Evolutionary conservation across 139 green algal genomes (phyloP).

Genomic region (Pseudopediastrum boryanum): DNA sequence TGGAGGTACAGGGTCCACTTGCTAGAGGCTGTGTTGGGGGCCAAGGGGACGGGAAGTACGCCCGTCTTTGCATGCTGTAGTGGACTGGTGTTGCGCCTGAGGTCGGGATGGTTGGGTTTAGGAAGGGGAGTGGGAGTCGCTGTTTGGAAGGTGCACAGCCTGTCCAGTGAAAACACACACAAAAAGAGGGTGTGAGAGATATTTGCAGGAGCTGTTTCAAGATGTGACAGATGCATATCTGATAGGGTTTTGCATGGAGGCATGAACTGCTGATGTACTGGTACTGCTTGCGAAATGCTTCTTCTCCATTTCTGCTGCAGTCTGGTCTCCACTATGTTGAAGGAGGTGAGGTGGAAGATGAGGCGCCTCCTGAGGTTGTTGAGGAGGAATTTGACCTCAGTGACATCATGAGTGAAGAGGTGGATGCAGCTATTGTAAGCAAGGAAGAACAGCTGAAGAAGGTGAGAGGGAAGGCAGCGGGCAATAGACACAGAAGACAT

Average conservation of each 20-base stretch:
- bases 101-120: too few species aligned
- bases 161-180: too few species aligned
- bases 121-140: too few species aligned
- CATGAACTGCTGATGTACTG: neutral
- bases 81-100: too few species aligned
- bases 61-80: too few species aligned
- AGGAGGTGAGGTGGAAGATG: neutral
- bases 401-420: slow-evolving; percentile 4
- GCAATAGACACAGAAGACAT: neutral
- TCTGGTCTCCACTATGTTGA: neutral
- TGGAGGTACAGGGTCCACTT: too few species aligned
- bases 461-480: too few species aligned
- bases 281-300: neutral
- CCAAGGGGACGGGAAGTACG: too few species aligned
- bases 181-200: neutral
- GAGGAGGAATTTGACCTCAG: slow-evolving; percentile 10
- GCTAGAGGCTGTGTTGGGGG: too few species aligned
- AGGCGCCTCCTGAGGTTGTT: neutral
- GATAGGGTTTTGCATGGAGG: neutral
- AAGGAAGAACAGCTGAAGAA: slow-evolving; percentile 6
- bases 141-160: too few species aligned
- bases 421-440: neutral
- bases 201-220: neutral
- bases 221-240: neutral
- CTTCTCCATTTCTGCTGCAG: neutral